phyloP scores from a whole-genome alignment of 1,284 basidiomycete genomes.

The Clitocybe nebularis region DNA sequence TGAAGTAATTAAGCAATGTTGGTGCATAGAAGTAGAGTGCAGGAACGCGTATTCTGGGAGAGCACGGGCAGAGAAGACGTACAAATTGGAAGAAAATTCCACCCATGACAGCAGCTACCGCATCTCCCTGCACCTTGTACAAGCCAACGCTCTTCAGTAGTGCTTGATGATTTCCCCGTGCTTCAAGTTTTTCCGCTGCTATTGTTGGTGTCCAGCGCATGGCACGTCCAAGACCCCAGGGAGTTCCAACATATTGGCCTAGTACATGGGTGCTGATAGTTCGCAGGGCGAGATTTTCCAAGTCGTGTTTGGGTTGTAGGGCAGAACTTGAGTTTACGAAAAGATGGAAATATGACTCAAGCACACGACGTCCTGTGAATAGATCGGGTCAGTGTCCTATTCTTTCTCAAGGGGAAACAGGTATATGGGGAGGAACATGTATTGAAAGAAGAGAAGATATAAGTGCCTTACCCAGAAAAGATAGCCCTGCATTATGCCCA shows the following conservation, averaged over 20 bases:
- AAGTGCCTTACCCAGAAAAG: slow-evolving; percentile 58
- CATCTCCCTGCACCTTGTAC: slow-evolving; percentile 73
- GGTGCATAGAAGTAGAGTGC: slow-evolving; percentile 1
- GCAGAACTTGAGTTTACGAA: slow-evolving; percentile 61
- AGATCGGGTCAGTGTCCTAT: slow-evolving; percentile 5
- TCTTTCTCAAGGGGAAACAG: slow-evolving; percentile 5
- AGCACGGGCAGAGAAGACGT: slow-evolving; percentile 26
- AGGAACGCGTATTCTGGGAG: too few relatives aligned
- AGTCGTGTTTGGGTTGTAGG: slow-evolving; percentile 46
- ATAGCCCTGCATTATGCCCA: slow-evolving; percentile 67
- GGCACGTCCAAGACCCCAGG: slow-evolving; percentile 64
- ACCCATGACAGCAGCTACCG: slow-evolving; percentile 72
- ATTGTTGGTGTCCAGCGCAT: slow-evolving; percentile 68
- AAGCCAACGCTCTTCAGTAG: slow-evolving; percentile 54
- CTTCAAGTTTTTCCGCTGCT: slow-evolving; percentile 22
- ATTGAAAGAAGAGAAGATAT: not conserved
- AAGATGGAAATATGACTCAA: slow-evolving; percentile 67
- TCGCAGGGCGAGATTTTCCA: slow-evolving; percentile 49
- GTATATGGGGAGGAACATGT: not conserved
- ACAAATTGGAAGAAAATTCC: slow-evolving; percentile 78
- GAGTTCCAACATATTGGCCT: slow-evolving; percentile 67
- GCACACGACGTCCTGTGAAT: slow-evolving; percentile 61
- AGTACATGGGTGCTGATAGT: slow-evolving; percentile 64
- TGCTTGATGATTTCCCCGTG: slow-evolving; percentile 24
- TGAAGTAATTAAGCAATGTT: not conserved